These are phyloP conservation scores for Emydomyces testavorans DNA, from an alignment of 2,329 filamentous ascomycete genomes.

Conservation along the genomic window DNA sequence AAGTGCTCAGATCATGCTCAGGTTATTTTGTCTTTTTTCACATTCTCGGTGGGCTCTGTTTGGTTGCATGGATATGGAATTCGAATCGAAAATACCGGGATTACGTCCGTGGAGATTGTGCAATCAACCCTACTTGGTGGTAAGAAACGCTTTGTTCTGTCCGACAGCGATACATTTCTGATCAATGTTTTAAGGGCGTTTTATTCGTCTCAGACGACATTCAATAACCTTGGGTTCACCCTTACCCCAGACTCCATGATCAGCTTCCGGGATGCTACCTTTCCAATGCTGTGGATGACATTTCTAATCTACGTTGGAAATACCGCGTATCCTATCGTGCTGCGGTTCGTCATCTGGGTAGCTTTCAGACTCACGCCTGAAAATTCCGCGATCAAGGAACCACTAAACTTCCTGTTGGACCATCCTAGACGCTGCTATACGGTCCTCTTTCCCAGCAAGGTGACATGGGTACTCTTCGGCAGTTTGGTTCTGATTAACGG, in stretches of 20 bases:
- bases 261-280: constrained; percentile 37
- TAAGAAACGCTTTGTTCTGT: constrained; percentile 21
- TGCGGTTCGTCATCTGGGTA: constrained; percentile 48
- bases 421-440: constrained; percentile 54
- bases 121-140: constrained; percentile 40
- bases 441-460: constrained; percentile 48
- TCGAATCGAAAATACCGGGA: constrained; percentile 33
- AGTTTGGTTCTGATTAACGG: constrained; percentile 44
- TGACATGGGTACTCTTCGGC: constrained; percentile 47
- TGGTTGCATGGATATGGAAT: constrained; percentile 40
- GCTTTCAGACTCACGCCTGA: constrained; percentile 40
- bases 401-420: constrained; percentile 48
- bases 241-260: constrained; percentile 47
- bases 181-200: constrained; percentile 32
- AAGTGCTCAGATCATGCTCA: no score
- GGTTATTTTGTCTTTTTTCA: constrained; percentile 40
- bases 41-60: constrained; percentile 39
- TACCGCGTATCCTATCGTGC: constrained; percentile 44
- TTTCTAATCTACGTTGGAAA: constrained; percentile 33
- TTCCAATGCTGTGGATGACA: constrained; percentile 31
- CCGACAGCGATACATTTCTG: neutral
- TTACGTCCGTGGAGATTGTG: constrained; percentile 28
- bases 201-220: constrained; percentile 43
- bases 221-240: constrained; percentile 44
- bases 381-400: constrained; percentile 24